Base-by-base conservation (phyloP, 768 basidiomycete species). In the Phaeotremella fagi region DNA sequence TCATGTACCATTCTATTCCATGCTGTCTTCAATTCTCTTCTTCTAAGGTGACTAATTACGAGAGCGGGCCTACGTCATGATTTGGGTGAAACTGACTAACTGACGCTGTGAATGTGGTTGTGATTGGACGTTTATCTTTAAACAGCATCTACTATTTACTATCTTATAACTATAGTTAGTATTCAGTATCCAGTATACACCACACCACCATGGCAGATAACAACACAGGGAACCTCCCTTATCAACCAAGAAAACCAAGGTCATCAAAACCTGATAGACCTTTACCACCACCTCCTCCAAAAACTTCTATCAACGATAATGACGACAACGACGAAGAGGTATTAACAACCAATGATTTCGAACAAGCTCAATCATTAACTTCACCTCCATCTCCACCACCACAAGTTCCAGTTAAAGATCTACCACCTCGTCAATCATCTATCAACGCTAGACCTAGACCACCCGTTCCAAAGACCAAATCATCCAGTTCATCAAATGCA, bases 301-400 rank as follows among this genome's bases (percentile, higher is more conserved):
- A n/a, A n/a, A n/a, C n/a, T n/a, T n/a, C n/a, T n/a, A n/a, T n/a
- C n/a, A n/a, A n/a, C n/a, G n/a, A n/a, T n/a, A n/a, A n/a, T n/a
- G 42, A 45, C 3, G 53, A 31, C 4, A 27, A 45, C 3, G 61
- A 50, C 11, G 65, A 67, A 29, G 65, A 67, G 47, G 45, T 61
- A 16, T 52, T 35, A 3, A 51, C 65, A 6, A 53, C 45, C 45
- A 59, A 56, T 25, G 57, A 54, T 9, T 52, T 63, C 26, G 65
- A 67, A 18, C 11, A 41, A 3, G 61, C 58, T 24, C 61, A 63
- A 45, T 44, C 27, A 9, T 67, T 60, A 52, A 55, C 52, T 22
- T 67, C 65, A 14, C 65, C 65, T 4, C 65, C 65, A 44, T 61
- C 65, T 9, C 65, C 65, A 5, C 65, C 61, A 14, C 38, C 38